These are phyloP conservation scores for Protea cynaroides DNA, from an alignment of 164 flowering plant species.

Conservation along the genomic window DNA sequence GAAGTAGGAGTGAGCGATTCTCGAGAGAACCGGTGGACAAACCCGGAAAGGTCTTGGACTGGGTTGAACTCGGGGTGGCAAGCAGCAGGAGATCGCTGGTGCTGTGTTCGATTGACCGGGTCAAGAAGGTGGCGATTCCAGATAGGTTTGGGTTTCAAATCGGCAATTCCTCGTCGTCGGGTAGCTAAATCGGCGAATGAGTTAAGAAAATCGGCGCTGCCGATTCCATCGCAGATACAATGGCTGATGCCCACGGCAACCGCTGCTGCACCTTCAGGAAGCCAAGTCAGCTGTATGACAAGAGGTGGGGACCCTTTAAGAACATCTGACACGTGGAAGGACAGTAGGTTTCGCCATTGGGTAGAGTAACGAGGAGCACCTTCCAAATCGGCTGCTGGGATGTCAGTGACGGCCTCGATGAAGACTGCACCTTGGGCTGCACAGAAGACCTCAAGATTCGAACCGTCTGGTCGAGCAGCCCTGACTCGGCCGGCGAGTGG, in stretches of 20 bases:
- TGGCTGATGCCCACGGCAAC: conserved; percentile 51
- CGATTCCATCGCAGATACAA: conserved; percentile 62
- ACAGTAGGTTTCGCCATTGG: conserved; percentile 46
- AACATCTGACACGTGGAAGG: conserved; percentile 44
- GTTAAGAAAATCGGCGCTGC: conserved; percentile 58
- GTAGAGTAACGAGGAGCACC: conserved; percentile 31
- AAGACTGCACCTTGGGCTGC: conserved; percentile 55
- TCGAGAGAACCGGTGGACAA: conserved; percentile 27
- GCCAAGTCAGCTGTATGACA: conserved; percentile 70
- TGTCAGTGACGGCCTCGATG: conserved; percentile 39
- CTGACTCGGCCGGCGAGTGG: conserved; percentile 62
- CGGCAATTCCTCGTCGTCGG: conserved; percentile 12
- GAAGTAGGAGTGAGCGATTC: conserved; percentile 50
- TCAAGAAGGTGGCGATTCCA: conserved; percentile 60
- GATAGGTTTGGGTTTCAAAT: conserved; percentile 25
- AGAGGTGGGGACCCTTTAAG: conserved; percentile 48
- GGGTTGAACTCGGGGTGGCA: conserved; percentile 49
- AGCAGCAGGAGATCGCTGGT: not conserved
- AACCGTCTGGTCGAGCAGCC: conserved; percentile 23
- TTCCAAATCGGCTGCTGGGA: conserved; percentile 28
- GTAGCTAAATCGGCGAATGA: conserved; percentile 40
- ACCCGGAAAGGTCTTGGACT: conserved; percentile 46
- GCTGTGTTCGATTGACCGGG: conserved; percentile 1
- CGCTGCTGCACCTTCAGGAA: conserved; percentile 45
- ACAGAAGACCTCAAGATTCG: conserved; percentile 49